Conservation (phyloP, 2,329 filamentous ascomycete genomes). For the Catunica adiposa region DNA sequence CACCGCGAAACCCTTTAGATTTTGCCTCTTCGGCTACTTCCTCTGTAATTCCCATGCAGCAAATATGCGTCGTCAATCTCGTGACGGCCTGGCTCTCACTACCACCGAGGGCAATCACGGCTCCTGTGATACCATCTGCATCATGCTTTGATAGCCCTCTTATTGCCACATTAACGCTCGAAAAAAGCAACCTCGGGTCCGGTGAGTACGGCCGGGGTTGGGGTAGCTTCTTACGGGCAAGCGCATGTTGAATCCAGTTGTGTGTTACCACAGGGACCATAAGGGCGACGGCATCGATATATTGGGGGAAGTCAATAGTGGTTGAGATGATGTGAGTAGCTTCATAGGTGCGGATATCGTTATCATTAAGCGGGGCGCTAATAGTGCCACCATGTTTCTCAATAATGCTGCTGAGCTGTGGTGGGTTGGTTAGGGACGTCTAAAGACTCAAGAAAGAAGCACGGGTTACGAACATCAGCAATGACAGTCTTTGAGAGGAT, state of each 20-base stretch:
- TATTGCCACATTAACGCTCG: constrained; percentile 65
- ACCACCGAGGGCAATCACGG: constrained; percentile 77
- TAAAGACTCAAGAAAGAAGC: neutral
- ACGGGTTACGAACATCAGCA: constrained; percentile 23
- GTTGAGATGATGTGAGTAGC: constrained; percentile 46
- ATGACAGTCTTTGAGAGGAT: constrained; percentile 26
- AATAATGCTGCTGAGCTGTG: constrained; percentile 28
- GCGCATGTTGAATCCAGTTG: constrained; percentile 58
- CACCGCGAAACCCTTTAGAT: constrained; percentile 51
- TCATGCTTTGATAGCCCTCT: constrained; percentile 73
- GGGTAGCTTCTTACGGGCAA: constrained; percentile 52
- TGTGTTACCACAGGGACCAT: constrained; percentile 76
- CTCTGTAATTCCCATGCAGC: constrained; percentile 61
- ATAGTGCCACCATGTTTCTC: constrained; percentile 35
- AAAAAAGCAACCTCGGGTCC: constrained; percentile 80
- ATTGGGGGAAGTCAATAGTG: constrained; percentile 84
- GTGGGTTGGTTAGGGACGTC: neutral
- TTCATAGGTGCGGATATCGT: constrained; percentile 30
- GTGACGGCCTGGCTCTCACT: constrained; percentile 57
- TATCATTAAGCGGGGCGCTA: constrained; percentile 31
- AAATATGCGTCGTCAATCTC: constrained; percentile 71
- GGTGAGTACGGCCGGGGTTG: constrained; percentile 77
- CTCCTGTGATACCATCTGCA: constrained; percentile 81
- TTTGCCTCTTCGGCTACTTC: constrained; percentile 49
- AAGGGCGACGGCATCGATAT: constrained; percentile 52